Evolutionary conservation across 306 rosid genomes (phyloP).

Genomic region (Glycine soja): DNA sequence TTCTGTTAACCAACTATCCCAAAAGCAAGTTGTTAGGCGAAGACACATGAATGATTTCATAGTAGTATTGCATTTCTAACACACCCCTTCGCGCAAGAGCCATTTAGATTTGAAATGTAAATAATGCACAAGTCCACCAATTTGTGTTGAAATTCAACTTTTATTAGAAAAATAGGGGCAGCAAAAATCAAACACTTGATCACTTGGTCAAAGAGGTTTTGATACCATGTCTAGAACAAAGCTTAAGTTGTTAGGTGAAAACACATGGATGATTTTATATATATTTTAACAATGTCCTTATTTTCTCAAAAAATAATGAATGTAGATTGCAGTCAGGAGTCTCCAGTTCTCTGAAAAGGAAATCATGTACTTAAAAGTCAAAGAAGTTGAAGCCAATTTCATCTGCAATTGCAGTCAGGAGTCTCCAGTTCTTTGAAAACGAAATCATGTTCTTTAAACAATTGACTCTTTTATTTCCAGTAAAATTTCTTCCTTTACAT

Average conservation of each 20-base stretch:
- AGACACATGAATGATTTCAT: neutral
- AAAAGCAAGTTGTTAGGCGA: neutral
- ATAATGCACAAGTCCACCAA: neutral
- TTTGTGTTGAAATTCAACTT: neutral
- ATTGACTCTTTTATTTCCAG: too few species aligned
- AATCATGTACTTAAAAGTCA: too few species aligned
- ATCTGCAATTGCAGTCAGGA: too few species aligned
- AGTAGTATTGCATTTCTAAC: neutral
- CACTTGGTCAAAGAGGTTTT: neutral
- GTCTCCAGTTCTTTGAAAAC: too few species aligned
- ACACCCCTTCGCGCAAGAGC: neutral
- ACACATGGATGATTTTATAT: neutral
- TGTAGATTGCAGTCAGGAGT: too few species aligned
- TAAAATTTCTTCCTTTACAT: too few species aligned
- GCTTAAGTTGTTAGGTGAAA: neutral
- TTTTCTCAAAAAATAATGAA: conserved; percentile 19
- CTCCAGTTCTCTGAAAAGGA: too few species aligned
- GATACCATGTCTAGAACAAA: neutral
- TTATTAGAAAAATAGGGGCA: neutral
- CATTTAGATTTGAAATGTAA: neutral
- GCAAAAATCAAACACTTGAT: neutral
- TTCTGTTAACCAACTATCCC: neutral
- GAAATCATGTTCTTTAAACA: too few species aligned
- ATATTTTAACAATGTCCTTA: neutral
- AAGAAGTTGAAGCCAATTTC: too few species aligned